Percentiles rank a stretch among this genome's conserved stretches.
Evolutionary conservation across 192 early-diverging fungal genomes (phyloP).

Genomic region (Umbelopsis isabellina): DNA sequence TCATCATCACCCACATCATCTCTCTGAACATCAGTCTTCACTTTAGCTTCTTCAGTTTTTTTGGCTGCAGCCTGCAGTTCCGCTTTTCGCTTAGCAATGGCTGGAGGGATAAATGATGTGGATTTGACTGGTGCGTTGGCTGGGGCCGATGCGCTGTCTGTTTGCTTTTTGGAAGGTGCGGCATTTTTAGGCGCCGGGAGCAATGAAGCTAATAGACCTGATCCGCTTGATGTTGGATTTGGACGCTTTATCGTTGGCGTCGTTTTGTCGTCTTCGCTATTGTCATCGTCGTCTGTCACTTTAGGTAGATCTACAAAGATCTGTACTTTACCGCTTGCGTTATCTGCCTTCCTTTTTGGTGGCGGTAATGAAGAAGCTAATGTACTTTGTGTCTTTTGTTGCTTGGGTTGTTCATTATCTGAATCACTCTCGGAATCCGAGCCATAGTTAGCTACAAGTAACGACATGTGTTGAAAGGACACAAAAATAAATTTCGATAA

Average conservation of each 20-base stretch:
- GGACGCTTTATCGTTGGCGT: neutral
- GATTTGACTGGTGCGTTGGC: neutral
- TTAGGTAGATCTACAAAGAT: slow-evolving; percentile 21
- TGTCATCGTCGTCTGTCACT: neutral
- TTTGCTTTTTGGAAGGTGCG: neutral
- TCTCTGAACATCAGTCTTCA: neutral
- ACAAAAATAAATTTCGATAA: slow-evolving; percentile 5
- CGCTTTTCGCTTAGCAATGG: slow-evolving; percentile 23
- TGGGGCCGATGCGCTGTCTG: neutral
- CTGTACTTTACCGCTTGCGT: neutral
- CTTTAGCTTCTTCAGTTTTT: neutral
- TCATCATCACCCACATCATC: slow-evolving; percentile 4
- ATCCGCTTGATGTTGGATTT: neutral
- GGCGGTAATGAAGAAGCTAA: slow-evolving; percentile 1
- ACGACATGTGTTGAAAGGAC: slow-evolving; percentile 3
- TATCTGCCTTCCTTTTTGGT: slow-evolving; percentile 3
- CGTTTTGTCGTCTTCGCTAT: too few species aligned
- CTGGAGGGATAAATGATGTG: slow-evolving; percentile 24
- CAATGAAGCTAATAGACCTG: slow-evolving; percentile 20
- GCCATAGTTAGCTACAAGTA: neutral
- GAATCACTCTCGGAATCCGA: slow-evolving; percentile 12
- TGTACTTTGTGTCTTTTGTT: neutral
- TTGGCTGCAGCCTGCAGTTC: slow-evolving; percentile 10
- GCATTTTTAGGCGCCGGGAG: slow-evolving; percentile 31
- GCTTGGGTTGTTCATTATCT: neutral